Base-by-base conservation (phyloP, 1,284 basidiomycete genomes). In the Puccinia coronata region DNA sequence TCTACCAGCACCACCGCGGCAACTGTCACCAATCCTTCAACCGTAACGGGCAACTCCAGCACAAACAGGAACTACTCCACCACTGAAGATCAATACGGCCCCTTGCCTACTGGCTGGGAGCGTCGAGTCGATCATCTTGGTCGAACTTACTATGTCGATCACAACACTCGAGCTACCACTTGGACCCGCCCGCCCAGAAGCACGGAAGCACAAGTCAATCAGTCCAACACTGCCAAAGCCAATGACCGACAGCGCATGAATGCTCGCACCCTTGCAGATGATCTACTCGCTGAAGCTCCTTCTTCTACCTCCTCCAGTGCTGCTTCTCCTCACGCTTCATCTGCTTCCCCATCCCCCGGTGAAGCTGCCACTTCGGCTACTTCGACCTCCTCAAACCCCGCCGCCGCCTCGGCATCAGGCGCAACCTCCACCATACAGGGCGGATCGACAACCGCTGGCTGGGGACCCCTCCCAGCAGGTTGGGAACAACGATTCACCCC, bases 51-150 rank as follows among this genome's bases (percentile, higher is more conserved):
- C 87, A 89, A 69, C 84, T 87, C 87, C 82, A 87, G 89, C 87
- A 89, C 84, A 87, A 86, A 88, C 84, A 90, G 91, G 83, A 93
- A 94, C 85, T 94, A 94, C 87, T 93, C 93, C 85, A 92, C 93
- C 25, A 92, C 91, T 83, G 91, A 93, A 69, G 89, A 90, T 87
- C 88, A 93, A 88, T 89, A 91, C 39, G 90, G 91, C 14, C 90
- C 92, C n/a, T 88, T 99, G 41, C 96, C 96, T 0, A 85, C 87
- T 41, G 95, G 95, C 16, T 99, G 96, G 95, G 97, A 99, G 87
- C 91, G 96, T 80, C 91, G 97, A 65, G 90, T 92, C 71, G 97
- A 98, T 86, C 91, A 91, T 74, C 90, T 95, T 76, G 93, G 92
- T 1, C 89, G 97, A 71, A 91, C 92, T 25, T 99, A 98, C 88